Conservation (phyloP, 768 basidiomycete genomes). For the Russula compacta region DNA sequence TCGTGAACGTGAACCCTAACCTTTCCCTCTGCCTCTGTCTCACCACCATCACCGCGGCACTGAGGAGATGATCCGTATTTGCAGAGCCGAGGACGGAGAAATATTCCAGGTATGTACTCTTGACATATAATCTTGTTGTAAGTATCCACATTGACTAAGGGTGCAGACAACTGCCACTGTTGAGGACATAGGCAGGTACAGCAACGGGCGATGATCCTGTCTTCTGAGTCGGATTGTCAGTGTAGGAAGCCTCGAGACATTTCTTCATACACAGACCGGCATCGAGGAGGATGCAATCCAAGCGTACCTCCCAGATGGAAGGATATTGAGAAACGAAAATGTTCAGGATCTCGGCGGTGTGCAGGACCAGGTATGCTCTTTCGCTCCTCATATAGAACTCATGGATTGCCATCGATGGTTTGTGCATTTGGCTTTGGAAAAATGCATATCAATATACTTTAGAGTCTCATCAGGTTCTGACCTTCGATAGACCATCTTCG, state of each 20-base stretch:
- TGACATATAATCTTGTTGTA: no score
- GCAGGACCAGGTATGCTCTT: conserved; percentile 56
- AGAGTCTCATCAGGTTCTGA: no score
- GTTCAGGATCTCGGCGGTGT: conserved; percentile 66
- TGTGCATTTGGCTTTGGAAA: no score
- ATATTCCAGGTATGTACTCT: conserved; percentile 26
- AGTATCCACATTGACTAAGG: conserved; percentile 2
- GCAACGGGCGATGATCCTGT: conserved; percentile 11
- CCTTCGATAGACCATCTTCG: conserved; percentile 51
- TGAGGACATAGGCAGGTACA: conserved; percentile 68
- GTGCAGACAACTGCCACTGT: conserved; percentile 49
- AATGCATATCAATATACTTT: no score
- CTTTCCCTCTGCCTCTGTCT: no score
- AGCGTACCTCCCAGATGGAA: conserved; percentile 74
- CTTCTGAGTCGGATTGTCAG: conserved; percentile 29
- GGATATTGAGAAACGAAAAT: conserved; percentile 60
- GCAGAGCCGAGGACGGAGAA: conserved; percentile 35
- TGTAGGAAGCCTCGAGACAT: conserved; percentile 56
- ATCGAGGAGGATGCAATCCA: conserved; percentile 60
- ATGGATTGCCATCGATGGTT: background rate
- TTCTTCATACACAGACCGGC: conserved; percentile 63
- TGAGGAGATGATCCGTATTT: conserved; percentile 30
- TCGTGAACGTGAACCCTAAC: no score
- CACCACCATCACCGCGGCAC: no score
- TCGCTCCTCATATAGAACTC: background rate